phyloP scores from a whole-genome alignment of 805 yeast species.

The Schwanniomyces pseudopolymorphus region DNA sequence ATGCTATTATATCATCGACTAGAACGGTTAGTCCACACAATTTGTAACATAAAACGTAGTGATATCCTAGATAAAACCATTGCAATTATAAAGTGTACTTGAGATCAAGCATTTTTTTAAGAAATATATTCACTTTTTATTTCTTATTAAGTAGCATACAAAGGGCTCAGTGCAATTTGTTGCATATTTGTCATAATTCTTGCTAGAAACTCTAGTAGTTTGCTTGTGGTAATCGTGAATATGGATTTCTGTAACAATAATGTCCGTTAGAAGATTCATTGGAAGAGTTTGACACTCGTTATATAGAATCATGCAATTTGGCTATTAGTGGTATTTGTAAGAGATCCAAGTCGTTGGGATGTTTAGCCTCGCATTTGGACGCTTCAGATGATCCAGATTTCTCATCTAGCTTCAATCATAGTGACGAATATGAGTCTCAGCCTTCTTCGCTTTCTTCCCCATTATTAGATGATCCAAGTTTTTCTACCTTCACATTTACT shows the following conservation, averaged over 20 bases:
- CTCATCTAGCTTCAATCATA: not conserved
- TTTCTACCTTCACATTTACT: not conserved
- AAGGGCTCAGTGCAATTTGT: not conserved
- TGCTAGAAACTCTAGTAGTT: not conserved
- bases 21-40: not conserved
- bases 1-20: not conserved
- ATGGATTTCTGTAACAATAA: not conserved
- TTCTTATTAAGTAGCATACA: not conserved
- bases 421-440: not conserved
- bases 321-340: constrained; percentile 3
- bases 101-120: not conserved
- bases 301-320: constrained; percentile 21
- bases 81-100: not conserved
- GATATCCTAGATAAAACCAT: not conserved
- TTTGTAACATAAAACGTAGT: not conserved
- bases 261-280: constrained; percentile 16
- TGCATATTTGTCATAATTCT: not conserved
- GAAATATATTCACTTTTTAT: not conserved
- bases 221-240: not conserved
- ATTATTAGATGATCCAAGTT: constrained; percentile 1
- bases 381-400: not conserved
- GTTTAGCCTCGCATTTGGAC: not conserved
- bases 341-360: not conserved
- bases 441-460: constrained; percentile 1
- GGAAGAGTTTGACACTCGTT: constrained; percentile 23